These are phyloP conservation scores for Blakeslea trispora DNA, from an alignment of 371 early-diverging fungal genomes.

Conservation along the genomic window DNA sequence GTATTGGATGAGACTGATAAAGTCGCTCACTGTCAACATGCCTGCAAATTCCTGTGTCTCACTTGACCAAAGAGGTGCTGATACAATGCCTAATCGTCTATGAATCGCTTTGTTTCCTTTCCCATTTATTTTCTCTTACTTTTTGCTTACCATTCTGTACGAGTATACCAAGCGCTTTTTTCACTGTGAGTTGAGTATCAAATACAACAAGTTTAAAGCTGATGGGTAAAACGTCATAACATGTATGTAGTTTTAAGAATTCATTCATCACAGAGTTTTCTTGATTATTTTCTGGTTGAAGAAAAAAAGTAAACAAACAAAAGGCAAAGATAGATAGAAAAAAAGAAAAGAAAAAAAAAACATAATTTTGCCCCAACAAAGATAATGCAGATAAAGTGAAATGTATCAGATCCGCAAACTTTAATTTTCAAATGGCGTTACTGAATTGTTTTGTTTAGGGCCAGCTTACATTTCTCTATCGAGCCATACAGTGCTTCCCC, in stretches of 20 bases:
- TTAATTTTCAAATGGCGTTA: too few species aligned
- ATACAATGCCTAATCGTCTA: constrained; percentile 68
- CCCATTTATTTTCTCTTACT: too few species aligned
- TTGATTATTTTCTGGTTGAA: constrained; percentile 14
- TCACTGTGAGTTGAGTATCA: constrained; percentile 79
- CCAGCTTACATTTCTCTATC: too few species aligned
- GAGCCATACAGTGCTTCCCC: too few species aligned
- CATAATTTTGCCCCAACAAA: constrained; percentile 2
- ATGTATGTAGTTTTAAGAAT: constrained; percentile 70
- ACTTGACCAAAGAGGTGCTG: constrained; percentile 88
- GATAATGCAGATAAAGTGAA: constrained; percentile 2
- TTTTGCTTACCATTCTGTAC: constrained; percentile 86
- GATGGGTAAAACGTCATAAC: constrained; percentile 84
- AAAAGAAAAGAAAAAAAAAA: not conserved
- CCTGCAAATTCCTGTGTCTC: constrained; percentile 72
- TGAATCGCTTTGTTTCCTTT: too few species aligned
- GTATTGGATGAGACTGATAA: constrained; percentile 84
- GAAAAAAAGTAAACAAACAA: not conserved
- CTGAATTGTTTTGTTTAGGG: too few species aligned
- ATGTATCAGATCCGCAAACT: too few species aligned
- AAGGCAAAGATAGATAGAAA: not conserved
- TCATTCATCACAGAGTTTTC: too few species aligned
- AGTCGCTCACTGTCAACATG: constrained; percentile 86
- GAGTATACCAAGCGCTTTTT: constrained; percentile 83
- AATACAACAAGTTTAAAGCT: constrained; percentile 82